phyloP scores from a whole-genome alignment of 768 basidiomycete species.

The Podaxis sp. region DNA sequence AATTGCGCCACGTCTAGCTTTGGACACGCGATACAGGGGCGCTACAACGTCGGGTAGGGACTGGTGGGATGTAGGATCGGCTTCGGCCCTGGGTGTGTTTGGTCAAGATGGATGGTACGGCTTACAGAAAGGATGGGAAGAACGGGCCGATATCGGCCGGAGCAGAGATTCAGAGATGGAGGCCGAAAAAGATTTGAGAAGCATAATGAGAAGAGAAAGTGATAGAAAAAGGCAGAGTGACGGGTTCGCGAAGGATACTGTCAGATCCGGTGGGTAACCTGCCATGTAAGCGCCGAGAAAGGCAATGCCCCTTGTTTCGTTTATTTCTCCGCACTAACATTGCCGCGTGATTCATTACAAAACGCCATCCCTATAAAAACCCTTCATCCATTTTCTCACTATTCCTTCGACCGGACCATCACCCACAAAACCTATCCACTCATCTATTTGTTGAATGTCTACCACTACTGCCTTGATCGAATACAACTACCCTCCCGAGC shows the following conservation, averaged over 20 bases:
- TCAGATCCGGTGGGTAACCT: constrained; percentile 5
- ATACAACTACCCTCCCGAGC: constrained; percentile 63
- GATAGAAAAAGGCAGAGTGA: background rate
- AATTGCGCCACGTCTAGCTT: background rate
- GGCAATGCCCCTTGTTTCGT: constrained; percentile 17
- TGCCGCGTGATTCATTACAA: constrained; percentile 14
- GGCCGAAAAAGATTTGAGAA: too few relatives aligned
- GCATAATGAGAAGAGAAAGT: background rate
- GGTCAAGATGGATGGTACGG: background rate
- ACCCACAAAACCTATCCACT: constrained; percentile 16
- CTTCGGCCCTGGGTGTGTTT: background rate
- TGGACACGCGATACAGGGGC: background rate
- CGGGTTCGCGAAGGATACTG: background rate
- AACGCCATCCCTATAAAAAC: constrained; percentile 14
- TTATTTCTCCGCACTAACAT: constrained; percentile 19
- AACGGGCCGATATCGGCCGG: background rate
- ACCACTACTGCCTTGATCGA: constrained; percentile 20
- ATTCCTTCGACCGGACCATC: constrained; percentile 14
- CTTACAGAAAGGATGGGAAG: background rate
- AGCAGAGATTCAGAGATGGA: background rate
- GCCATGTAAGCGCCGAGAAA: constrained; percentile 6
- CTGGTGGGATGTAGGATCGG: background rate
- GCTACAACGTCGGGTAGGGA: background rate
- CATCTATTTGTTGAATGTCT: constrained; percentile 26
- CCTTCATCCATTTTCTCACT: constrained; percentile 1